A percentile compares a stretch with the other conserved stretches of the same genome.
Conservation (phyloP, 2,329 filamentous ascomycete genomes). For the Triangularia setosa region DNA sequence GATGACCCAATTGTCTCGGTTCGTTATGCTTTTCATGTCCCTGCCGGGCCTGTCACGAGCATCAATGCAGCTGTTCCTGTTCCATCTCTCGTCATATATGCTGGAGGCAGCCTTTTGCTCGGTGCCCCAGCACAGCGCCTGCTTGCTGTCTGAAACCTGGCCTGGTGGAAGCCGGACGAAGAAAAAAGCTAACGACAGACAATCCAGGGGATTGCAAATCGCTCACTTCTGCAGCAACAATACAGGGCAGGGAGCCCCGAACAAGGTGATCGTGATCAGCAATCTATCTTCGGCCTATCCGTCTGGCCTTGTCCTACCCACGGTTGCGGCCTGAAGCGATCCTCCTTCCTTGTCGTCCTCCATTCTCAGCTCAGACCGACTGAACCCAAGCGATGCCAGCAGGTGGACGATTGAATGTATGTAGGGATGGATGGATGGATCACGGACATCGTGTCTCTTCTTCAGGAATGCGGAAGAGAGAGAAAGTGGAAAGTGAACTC, state of each 20-base stretch:
- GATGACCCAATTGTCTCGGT: conserved; percentile 8
- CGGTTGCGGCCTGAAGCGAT: conserved; percentile 5
- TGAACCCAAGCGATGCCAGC: background rate
- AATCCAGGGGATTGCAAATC: background rate
- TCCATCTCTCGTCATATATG: conserved; percentile 7
- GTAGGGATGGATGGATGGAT: background rate
- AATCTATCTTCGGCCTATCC: background rate
- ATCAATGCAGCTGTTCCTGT: conserved; percentile 1
- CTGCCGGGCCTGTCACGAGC: background rate
- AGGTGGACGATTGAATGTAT: background rate
- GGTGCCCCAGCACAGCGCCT: background rate
- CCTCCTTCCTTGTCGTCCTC: background rate
- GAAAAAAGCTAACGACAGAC: background rate
- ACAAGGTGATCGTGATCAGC: background rate
- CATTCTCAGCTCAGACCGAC: no score
- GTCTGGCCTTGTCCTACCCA: background rate
- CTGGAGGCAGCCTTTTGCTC: conserved; percentile 1
- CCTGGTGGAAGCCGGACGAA: background rate
- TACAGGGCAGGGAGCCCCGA: no score
- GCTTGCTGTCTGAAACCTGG: background rate
- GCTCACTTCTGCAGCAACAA: background rate
- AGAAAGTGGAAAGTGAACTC: background rate
- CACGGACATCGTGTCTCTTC: no score
- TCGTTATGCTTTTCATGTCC: background rate
- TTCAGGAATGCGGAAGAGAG: background rate